A percentile compares a stretch with the other conserved stretches of the same genome.
Conservation (phyloP, 192 early-diverging fungal genomes). For the Coemansia sp. region DNA sequence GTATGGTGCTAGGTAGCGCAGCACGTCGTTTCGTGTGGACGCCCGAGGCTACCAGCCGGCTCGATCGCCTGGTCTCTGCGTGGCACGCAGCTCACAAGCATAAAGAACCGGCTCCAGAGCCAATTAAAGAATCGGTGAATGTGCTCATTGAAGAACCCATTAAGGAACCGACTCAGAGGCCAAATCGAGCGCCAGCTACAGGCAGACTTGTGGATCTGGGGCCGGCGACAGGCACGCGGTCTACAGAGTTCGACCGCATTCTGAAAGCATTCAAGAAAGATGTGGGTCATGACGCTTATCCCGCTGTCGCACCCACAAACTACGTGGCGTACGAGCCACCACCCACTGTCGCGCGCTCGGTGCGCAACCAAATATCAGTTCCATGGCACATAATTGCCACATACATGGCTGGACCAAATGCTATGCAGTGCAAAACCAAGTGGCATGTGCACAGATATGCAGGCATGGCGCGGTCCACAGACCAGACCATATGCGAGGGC, state of each 20-base stretch:
- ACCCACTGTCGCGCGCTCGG: too few species aligned
- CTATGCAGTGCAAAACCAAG: slow-evolving; percentile 22
- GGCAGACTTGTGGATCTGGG: too few species aligned
- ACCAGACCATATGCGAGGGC: background rate
- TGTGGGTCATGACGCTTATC: background rate
- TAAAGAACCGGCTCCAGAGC: too few species aligned
- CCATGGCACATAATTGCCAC: slow-evolving; percentile 27
- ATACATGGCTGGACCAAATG: slow-evolving; percentile 21
- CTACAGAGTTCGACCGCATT: background rate
- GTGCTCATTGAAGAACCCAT: too few species aligned
- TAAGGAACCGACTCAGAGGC: too few species aligned
- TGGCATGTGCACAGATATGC: slow-evolving; percentile 6
- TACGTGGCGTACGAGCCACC: background rate
- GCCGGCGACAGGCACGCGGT: too few species aligned
- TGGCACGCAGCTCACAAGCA: background rate
- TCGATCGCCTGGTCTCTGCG: slow-evolving; percentile 19
- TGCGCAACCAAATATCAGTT: background rate
- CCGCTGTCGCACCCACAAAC: too few species aligned
- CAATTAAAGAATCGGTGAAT: too few species aligned
- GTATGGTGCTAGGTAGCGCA: background rate
- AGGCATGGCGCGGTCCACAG: background rate
- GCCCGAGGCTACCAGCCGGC: slow-evolving; percentile 6
- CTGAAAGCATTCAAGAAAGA: background rate
- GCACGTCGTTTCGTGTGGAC: slow-evolving; percentile 13
- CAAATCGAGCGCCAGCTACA: too few species aligned